Percentiles rank a stretch among this genome's conserved stretches.
These are phyloP conservation scores for Fraxinus xanthoxyloides DNA, from an alignment of 305 asterid species.

Conservation along the genomic window DNA sequence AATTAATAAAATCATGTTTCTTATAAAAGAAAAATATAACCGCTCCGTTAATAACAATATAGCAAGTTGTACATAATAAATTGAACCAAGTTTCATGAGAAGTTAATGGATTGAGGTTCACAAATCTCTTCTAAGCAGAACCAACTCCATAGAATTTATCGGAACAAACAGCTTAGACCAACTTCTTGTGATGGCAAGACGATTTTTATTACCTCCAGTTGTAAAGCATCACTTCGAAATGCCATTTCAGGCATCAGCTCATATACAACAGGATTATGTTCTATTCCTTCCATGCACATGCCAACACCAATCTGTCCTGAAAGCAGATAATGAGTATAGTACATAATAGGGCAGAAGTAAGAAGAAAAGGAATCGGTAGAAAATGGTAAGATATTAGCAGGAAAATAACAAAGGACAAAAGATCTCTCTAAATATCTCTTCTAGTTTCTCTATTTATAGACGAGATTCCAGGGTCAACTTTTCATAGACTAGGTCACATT, in stretches of 20 bases:
- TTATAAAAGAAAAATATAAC: background rate
- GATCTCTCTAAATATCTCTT: background rate
- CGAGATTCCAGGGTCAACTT: background rate
- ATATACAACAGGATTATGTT: constrained; percentile 90
- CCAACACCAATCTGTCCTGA: constrained; percentile 86
- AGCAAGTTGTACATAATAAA: background rate
- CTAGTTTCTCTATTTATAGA: background rate
- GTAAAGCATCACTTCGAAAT: constrained; percentile 56
- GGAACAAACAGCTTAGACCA: background rate
- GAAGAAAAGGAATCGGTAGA: background rate
- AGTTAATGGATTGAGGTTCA: background rate
- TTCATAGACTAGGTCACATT: background rate
- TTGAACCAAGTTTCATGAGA: background rate
- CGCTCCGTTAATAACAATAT: background rate
- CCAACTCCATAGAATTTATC: background rate
- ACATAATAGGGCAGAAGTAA: background rate
- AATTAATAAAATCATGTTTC: background rate
- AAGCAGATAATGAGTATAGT: constrained; percentile 32
- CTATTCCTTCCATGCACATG: constrained; percentile 99
- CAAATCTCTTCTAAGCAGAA: constrained; percentile 5
- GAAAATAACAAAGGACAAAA: constrained; percentile 4
- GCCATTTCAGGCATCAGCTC: constrained; percentile 99
- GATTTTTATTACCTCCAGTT: constrained; percentile 55
- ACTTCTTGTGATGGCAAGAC: background rate
- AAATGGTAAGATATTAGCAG: background rate